These are phyloP conservation scores for Mucor sp. DNA, from an alignment of 371 early-diverging fungal species.

Conservation along the genomic window DNA sequence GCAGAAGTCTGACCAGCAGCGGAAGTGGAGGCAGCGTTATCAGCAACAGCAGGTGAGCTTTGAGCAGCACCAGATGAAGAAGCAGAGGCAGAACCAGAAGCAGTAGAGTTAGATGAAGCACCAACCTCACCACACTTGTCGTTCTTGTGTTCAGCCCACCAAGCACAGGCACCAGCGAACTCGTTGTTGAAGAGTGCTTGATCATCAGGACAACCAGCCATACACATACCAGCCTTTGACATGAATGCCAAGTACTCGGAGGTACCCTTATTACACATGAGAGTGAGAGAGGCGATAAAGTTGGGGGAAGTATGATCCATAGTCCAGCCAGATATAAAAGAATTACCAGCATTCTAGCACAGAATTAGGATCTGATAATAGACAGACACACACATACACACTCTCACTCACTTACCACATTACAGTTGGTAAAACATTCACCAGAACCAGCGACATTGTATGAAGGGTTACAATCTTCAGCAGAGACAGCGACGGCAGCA, in stretches of 20 bases:
- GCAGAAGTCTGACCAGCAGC: constrained; percentile 2
- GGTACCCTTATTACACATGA: constrained; percentile 27
- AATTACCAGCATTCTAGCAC: constrained; percentile 14
- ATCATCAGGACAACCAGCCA: constrained; percentile 26
- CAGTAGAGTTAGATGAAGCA: neutral
- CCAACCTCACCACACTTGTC: constrained; percentile 12
- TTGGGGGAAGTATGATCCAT: constrained; percentile 31
- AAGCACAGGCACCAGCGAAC: constrained; percentile 28
- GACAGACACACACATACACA: neutral
- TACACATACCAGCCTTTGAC: constrained; percentile 42
- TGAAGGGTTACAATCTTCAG: constrained; percentile 34
- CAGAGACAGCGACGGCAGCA: constrained; percentile 15
- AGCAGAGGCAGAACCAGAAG: neutral
- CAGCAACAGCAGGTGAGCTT: neutral
- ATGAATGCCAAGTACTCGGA: constrained; percentile 33
- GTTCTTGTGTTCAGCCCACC: constrained; percentile 24
- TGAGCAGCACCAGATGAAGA: neutral
- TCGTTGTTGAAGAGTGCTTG: constrained; percentile 16
- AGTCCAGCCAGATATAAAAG: constrained; percentile 17
- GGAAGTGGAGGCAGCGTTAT: constrained; percentile 1
- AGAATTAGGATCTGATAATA: neutral
- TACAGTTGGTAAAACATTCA: constrained; percentile 32
- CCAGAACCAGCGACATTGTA: constrained; percentile 28
- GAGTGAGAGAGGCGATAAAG: constrained; percentile 32
- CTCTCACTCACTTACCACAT: constrained; percentile 9